Conservation (phyloP, 179 eudicot species). For the Beta lomatogona region DNA sequence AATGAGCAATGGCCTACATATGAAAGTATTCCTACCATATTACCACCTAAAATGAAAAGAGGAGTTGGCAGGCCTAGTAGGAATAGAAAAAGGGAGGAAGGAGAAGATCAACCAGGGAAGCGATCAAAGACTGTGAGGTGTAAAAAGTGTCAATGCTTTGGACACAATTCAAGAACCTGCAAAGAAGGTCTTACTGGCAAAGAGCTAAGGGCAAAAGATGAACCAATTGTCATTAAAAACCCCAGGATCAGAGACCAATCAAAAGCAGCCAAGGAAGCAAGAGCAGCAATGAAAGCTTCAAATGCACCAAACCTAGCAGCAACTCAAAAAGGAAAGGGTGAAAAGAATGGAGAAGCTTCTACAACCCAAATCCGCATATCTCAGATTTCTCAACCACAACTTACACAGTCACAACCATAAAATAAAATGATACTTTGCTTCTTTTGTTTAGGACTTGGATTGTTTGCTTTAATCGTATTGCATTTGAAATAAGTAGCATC, state of each 20-base stretch:
- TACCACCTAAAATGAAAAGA: not conserved
- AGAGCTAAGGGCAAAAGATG: not conserved
- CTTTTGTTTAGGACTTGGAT: too few relatives aligned
- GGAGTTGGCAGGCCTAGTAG: not conserved
- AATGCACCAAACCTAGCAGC: not conserved
- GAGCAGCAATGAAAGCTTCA: not conserved
- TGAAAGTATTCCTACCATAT: not conserved
- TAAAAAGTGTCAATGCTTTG: not conserved
- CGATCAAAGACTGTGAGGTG: not conserved
- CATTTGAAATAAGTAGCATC: too few relatives aligned
- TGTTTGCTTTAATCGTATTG: too few relatives aligned
- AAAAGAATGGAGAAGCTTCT: not conserved
- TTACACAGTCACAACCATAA: too few relatives aligned
- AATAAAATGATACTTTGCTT: too few relatives aligned
- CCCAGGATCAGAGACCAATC: not conserved
- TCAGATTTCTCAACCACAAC: too few relatives aligned
- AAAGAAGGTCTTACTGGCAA: not conserved
- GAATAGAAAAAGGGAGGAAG: not conserved
- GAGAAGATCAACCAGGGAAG: not conserved
- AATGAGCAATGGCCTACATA: not conserved
- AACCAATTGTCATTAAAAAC: not conserved
- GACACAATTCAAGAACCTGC: not conserved
- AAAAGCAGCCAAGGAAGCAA: not conserved
- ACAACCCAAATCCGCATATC: too few relatives aligned
- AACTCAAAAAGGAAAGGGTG: not conserved